phyloP scores from a whole-genome alignment of 148 eudicot genomes.

The Rhododendron simsii region DNA sequence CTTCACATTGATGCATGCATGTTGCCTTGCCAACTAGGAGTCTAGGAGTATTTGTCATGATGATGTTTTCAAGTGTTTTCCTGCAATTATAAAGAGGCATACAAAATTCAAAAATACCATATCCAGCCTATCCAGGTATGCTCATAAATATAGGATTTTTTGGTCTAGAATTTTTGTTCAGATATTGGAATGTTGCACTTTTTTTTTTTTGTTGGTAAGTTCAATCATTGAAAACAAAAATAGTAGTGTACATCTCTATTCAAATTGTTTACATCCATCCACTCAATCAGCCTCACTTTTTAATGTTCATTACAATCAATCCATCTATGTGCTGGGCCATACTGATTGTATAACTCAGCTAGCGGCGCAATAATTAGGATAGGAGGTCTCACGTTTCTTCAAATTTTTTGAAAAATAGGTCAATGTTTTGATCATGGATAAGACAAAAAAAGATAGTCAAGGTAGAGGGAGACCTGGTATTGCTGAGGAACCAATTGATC shows the following conservation, averaged over 20 bases:
- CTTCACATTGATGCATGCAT: background rate
- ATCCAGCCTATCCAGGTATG: background rate
- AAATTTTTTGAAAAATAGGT: background rate
- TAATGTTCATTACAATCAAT: conserved; percentile 5
- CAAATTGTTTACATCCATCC: background rate
- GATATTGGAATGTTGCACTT: conserved; percentile 1
- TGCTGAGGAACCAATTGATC: background rate
- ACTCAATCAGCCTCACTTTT: background rate
- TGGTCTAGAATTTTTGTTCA: background rate
- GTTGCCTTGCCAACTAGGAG: background rate
- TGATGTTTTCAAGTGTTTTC: background rate
- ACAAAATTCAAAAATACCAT: background rate
- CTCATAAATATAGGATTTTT: background rate
- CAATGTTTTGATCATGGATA: background rate
- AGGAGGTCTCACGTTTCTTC: background rate
- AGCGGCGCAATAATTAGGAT: background rate
- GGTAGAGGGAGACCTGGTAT: background rate
- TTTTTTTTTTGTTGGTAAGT: background rate
- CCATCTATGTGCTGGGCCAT: conserved; percentile 3
- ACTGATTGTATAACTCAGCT: background rate
- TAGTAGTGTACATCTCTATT: background rate
- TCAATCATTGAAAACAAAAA: conserved; percentile 3
- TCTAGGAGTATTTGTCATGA: no score
- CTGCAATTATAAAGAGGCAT: background rate
- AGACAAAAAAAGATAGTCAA: background rate